A percentile compares a stretch with the other conserved stretches of the same genome.
phyloP scores from a whole-genome alignment of 352 stramenopile genomes.

The Phytophthora idaei region DNA sequence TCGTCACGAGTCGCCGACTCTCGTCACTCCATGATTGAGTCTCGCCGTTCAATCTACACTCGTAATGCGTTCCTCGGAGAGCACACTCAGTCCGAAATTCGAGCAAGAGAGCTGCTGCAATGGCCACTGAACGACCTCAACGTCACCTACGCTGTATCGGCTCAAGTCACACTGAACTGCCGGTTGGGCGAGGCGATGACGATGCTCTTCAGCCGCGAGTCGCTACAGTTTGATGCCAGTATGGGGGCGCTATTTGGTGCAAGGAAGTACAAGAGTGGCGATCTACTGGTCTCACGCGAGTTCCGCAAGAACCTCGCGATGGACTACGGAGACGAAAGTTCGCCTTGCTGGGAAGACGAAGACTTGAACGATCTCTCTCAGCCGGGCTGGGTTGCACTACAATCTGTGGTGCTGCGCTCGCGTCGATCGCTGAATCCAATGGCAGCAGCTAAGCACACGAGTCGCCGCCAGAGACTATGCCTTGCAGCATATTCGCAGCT shows the following conservation, averaged over 20 bases:
- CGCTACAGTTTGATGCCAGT: constrained; percentile 53
- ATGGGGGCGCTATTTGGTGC: constrained; percentile 63
- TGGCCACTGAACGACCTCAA: constrained; percentile 50
- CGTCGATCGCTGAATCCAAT: constrained; percentile 43
- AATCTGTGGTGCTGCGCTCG: constrained; percentile 52
- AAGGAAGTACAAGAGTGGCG: constrained; percentile 58
- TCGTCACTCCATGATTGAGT: constrained; percentile 40
- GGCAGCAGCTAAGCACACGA: constrained; percentile 36
- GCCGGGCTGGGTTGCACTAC: constrained; percentile 48
- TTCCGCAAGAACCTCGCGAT: constrained; percentile 38
- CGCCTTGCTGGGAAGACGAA: constrained; percentile 32
- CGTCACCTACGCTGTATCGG: constrained; percentile 61
- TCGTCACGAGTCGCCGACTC: constrained; percentile 4
- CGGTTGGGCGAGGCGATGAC: constrained; percentile 59
- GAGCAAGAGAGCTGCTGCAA: constrained; percentile 28
- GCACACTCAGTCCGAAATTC: constrained; percentile 24
- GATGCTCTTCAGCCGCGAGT: constrained; percentile 68
- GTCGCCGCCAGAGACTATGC: constrained; percentile 59
- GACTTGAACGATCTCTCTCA: constrained; percentile 38
- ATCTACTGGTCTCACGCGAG: constrained; percentile 50
- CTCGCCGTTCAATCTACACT: constrained; percentile 25
- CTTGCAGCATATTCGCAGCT: constrained; percentile 64
- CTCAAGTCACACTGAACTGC: constrained; percentile 62
- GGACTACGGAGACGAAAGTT: constrained; percentile 22
- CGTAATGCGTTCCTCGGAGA: constrained; percentile 21